A percentile compares a stretch with the other conserved stretches of the same genome.
These are phyloP conservation scores for Astrothelium subdiscretum DNA, from an alignment of 495 filamentous ascomycete genomes.

Conservation along the genomic window DNA sequence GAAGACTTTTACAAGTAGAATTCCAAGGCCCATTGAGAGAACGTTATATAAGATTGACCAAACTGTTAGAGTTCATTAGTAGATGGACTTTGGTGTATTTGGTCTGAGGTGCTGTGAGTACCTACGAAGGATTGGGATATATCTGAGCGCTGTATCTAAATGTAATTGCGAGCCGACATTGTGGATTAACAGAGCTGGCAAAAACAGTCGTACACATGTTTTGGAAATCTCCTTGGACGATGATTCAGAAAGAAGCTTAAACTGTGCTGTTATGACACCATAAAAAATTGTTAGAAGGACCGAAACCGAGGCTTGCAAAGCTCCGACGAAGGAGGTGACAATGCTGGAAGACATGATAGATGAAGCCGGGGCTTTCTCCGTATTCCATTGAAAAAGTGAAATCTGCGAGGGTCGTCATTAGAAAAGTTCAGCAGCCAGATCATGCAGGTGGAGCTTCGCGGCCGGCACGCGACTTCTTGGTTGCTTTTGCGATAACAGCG, in stretches of 20 bases:
- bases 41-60: conserved; percentile 49
- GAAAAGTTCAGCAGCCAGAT: too few species aligned
- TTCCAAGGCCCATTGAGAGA: conserved; percentile 43
- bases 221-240: conserved; percentile 53
- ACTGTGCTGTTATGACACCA: conserved; percentile 48
- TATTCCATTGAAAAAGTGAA: too few species aligned
- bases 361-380: too few species aligned
- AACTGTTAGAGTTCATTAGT: conserved; percentile 23
- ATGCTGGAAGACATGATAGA: conserved; percentile 11
- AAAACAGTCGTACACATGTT: conserved; percentile 55
- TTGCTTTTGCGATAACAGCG: neutral
- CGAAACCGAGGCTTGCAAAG: conserved; percentile 57
- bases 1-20: conserved; percentile 33
- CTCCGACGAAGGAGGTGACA: conserved; percentile 48
- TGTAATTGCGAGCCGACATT: conserved; percentile 59
- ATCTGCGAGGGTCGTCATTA: too few species aligned
- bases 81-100: neutral
- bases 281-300: conserved; percentile 58
- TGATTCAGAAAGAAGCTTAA: conserved; percentile 42
- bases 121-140: conserved; percentile 43
- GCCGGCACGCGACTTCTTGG: neutral
- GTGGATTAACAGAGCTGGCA: conserved; percentile 58
- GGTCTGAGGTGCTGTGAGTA: neutral
- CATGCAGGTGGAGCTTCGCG: too few species aligned
- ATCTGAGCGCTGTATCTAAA: conserved; percentile 40